phyloP scores from a whole-genome alignment of 1,284 basidiomycete genomes.

The Tranzscheliella williamsii region DNA sequence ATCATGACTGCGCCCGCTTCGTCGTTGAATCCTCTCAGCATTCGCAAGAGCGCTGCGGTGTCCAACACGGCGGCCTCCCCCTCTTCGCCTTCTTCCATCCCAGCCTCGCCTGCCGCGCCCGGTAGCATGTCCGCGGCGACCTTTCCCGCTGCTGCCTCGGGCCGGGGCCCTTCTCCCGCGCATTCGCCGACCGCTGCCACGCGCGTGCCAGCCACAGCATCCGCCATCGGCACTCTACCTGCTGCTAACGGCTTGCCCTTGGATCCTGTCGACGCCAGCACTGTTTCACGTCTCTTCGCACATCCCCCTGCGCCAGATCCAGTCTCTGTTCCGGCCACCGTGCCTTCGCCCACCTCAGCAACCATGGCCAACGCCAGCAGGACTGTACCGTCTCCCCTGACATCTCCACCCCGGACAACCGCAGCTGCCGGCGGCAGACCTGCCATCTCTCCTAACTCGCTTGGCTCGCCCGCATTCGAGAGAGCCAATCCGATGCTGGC shows the following conservation, averaged over 20 bases:
- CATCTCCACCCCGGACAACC: conserved; percentile 18
- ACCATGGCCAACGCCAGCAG: conserved; percentile 4
- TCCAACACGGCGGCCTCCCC: no score
- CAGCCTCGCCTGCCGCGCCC: no score
- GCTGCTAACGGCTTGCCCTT: conserved; percentile 54
- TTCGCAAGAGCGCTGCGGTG: background rate
- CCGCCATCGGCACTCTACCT: conserved; percentile 16
- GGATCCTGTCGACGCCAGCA: conserved; percentile 48
- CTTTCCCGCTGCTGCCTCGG: background rate
- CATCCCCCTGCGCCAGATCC: conserved; percentile 44
- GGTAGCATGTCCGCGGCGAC: background rate
- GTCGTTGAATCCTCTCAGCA: background rate
- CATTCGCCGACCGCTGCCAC: conserved; percentile 6
- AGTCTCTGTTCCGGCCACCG: no score
- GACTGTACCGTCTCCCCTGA: conserved; percentile 27
- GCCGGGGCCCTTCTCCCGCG: background rate
- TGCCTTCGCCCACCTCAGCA: no score
- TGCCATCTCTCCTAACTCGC: conserved; percentile 9
- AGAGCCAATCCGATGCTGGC: conserved; percentile 16
- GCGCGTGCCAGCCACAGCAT: background rate
- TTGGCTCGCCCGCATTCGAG: conserved; percentile 18
- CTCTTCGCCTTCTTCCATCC: background rate
- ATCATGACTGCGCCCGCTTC: background rate
- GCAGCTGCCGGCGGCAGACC: conserved; percentile 14
- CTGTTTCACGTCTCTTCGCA: conserved; percentile 49